These are phyloP conservation scores for Cryptosporidium viatorum DNA, from an alignment of 169 alveolate genomes.

Conservation along the genomic window DNA sequence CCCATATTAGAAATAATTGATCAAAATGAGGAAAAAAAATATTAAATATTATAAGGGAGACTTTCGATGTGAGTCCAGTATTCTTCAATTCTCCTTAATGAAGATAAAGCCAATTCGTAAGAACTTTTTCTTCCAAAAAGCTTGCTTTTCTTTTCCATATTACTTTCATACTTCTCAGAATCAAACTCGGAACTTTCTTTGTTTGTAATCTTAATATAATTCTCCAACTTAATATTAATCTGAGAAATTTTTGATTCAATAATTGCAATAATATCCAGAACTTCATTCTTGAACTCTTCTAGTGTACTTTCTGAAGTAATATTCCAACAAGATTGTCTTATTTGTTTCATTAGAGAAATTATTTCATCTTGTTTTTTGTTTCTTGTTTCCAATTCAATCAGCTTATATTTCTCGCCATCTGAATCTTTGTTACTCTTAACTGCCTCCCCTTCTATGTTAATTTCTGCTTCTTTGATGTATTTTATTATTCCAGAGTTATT, in stretches of 20 bases:
- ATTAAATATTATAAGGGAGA: background rate
- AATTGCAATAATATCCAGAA: background rate
- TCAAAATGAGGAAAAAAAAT: background rate
- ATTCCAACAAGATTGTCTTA: slow-evolving; percentile 1
- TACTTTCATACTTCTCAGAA: background rate
- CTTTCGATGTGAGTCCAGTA: slow-evolving; percentile 34
- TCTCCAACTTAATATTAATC: slow-evolving; percentile 1
- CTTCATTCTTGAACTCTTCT: slow-evolving; percentile 15
- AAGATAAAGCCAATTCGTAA: background rate
- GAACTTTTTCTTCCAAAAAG: slow-evolving; percentile 11
- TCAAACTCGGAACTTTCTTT: background rate
- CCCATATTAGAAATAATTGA: background rate
- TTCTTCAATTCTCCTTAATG: slow-evolving; percentile 29
- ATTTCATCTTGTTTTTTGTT: slow-evolving; percentile 11
- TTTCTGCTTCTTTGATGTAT: slow-evolving; percentile 24
- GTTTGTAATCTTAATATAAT: slow-evolving; percentile 1
- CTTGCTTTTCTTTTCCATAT: slow-evolving; percentile 20
- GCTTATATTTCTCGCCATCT: slow-evolving; percentile 4
- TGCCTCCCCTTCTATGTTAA: slow-evolving; percentile 3
- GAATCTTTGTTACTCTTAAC: background rate
- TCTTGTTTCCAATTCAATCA: slow-evolving; percentile 25
- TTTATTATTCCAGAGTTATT: slow-evolving; percentile 29
- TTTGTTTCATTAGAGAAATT: background rate
- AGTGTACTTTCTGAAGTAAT: background rate
- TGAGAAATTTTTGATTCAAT: background rate